These are phyloP conservation scores for Chlorophyllum brunneum DNA, from an alignment of 768 basidiomycete genomes.

Conservation along the genomic window DNA sequence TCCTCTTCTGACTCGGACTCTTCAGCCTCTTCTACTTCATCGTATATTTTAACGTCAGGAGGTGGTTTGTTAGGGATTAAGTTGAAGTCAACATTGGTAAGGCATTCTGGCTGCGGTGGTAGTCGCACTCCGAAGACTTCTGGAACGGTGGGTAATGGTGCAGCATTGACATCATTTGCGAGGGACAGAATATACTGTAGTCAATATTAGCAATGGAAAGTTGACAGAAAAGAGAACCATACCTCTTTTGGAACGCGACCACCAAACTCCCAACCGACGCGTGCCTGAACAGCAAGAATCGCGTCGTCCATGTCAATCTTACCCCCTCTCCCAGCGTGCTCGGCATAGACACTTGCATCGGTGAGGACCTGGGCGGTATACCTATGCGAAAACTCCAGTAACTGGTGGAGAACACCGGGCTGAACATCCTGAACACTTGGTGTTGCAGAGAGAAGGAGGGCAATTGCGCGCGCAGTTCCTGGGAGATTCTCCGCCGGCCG, in stretches of 20 bases:
- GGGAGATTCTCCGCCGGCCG: slow-evolving; percentile 66
- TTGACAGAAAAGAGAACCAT: slow-evolving; percentile 8
- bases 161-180: slow-evolving; percentile 79
- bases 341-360: slow-evolving; percentile 84
- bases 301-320: slow-evolving; percentile 85
- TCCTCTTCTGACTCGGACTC: slow-evolving; percentile 69
- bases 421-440: slow-evolving; percentile 85
- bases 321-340: slow-evolving; percentile 74
- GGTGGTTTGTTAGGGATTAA: slow-evolving; percentile 83
- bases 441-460: slow-evolving; percentile 77
- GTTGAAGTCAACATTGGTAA: slow-evolving; percentile 82
- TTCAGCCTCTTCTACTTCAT: slow-evolving; percentile 79
- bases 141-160: slow-evolving; percentile 77
- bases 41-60: slow-evolving; percentile 68
- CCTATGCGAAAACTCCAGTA: slow-evolving; percentile 82
- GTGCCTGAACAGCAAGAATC: slow-evolving; percentile 77
- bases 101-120: slow-evolving; percentile 65
- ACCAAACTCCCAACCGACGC: slow-evolving; percentile 91
- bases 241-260: slow-evolving; percentile 90
- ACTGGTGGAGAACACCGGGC: slow-evolving; percentile 81
- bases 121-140: slow-evolving; percentile 86
- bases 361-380: slow-evolving; percentile 82
- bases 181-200: slow-evolving; percentile 71
- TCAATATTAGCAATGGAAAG: neutral
- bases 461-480: slow-evolving; percentile 82